These are phyloP conservation scores for Rhynchosporium agropyri DNA, from an alignment of 2,329 filamentous ascomycete genomes.

Conservation along the genomic window DNA sequence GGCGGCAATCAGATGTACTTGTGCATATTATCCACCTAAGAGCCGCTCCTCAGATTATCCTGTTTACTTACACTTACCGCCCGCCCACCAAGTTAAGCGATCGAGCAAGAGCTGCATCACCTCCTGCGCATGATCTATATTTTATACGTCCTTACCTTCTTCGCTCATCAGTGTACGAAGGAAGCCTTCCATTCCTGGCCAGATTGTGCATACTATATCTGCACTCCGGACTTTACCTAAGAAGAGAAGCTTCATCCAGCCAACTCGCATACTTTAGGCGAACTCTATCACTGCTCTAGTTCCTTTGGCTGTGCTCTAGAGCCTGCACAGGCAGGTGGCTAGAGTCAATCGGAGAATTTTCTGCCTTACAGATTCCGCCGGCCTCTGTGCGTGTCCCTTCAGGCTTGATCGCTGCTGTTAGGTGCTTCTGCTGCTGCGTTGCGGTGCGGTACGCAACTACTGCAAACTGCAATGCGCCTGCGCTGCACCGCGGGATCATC, in stretches of 20 bases:
- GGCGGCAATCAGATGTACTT: conserved; percentile 16
- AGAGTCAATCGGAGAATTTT: conserved; percentile 40
- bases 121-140: conserved; percentile 26
- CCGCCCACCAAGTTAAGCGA: conserved; percentile 26
- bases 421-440: background rate
- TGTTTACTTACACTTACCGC: conserved; percentile 18
- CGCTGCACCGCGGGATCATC: conserved; percentile 29
- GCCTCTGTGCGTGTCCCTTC: conserved; percentile 35
- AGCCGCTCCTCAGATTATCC: conserved; percentile 5
- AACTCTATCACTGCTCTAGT: conserved; percentile 2
- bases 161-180: conserved; percentile 11
- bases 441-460: conserved; percentile 11
- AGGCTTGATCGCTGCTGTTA: conserved; percentile 33
- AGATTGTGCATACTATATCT: conserved; percentile 25
- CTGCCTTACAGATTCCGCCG: conserved; percentile 30
- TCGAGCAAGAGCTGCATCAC: conserved; percentile 29
- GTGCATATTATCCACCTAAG: conserved; percentile 8
- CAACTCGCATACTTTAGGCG: conserved; percentile 26
- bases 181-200: conserved; percentile 13
- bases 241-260: conserved; percentile 31
- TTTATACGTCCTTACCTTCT: conserved; percentile 21
- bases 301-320: background rate
- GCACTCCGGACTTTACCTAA: conserved; percentile 36
- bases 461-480: conserved; percentile 22
- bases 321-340: conserved; percentile 30